phyloP scores from a whole-genome alignment of 2,329 filamentous ascomycete species.

The Calonectria montana region DNA sequence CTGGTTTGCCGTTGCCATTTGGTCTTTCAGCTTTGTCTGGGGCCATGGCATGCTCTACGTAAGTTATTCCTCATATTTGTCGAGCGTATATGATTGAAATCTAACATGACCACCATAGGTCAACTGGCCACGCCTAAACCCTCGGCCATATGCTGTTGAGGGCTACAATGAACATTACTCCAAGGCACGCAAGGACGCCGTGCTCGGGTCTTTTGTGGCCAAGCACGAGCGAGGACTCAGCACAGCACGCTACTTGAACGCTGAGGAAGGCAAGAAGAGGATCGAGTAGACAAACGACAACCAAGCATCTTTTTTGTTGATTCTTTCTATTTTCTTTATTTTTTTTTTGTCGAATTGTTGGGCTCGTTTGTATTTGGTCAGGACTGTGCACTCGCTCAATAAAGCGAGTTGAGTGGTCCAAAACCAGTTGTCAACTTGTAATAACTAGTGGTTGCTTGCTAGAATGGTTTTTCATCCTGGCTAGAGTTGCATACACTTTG shows the following conservation, averaged over 20 bases:
- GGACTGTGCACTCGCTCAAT: slow-evolving; percentile 11
- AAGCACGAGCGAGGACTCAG: slow-evolving; percentile 86
- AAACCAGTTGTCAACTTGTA: slow-evolving; percentile 26
- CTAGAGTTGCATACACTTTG: slow-evolving; percentile 20
- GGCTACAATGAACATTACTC: slow-evolving; percentile 88
- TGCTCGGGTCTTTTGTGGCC: slow-evolving; percentile 78
- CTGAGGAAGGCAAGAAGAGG: slow-evolving; percentile 98
- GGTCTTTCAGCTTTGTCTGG: slow-evolving; percentile 81
- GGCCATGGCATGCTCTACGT: slow-evolving; percentile 94
- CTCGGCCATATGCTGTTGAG: slow-evolving; percentile 85
- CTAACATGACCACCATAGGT: slow-evolving; percentile 67
- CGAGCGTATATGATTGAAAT: not conserved
- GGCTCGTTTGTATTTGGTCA: slow-evolving; percentile 23
- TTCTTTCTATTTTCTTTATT: not conserved
- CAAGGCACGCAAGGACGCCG: slow-evolving; percentile 82
- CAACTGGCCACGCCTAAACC: slow-evolving; percentile 98
- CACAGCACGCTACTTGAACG: slow-evolving; percentile 82
- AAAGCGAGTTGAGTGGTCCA: not conserved
- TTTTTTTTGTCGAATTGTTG: slow-evolving; percentile 16
- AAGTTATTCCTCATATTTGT: slow-evolving; percentile 57
- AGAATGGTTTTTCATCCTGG: slow-evolving; percentile 20
- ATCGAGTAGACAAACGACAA: slow-evolving; percentile 74
- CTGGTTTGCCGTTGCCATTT: slow-evolving; percentile 77
- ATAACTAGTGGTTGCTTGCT: slow-evolving; percentile 31
- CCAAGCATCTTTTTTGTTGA: slow-evolving; percentile 13